These are phyloP conservation scores for Alopecurus myosuroides DNA, from an alignment of 176 grass and related monocot genomes.

Conservation along the genomic window DNA sequence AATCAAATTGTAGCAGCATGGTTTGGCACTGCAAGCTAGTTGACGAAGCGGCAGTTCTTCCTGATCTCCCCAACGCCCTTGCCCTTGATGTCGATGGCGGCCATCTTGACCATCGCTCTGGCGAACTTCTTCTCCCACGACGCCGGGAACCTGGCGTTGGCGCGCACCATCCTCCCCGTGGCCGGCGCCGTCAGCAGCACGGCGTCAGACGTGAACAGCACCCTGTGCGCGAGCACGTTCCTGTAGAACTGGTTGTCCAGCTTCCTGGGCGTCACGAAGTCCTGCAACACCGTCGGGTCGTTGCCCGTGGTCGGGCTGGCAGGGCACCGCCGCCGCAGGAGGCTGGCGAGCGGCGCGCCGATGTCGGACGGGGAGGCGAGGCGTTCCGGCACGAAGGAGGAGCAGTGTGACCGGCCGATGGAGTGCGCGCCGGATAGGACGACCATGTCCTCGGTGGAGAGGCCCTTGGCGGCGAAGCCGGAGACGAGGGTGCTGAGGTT, in stretches of 20 bases:
- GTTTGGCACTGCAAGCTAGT: not conserved
- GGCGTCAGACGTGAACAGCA: too few relatives aligned
- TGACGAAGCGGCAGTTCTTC: constrained; percentile 28
- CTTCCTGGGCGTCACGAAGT: not conserved
- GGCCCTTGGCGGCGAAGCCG: constrained; percentile 19
- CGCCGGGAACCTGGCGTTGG: too few relatives aligned
- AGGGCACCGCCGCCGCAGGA: constrained; percentile 4
- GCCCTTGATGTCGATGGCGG: not conserved
- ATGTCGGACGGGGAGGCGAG: too few relatives aligned
- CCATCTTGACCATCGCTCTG: too few relatives aligned
- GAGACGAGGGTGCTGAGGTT: not conserved
- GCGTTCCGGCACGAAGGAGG: not conserved
- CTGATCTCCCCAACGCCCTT: constrained; percentile 18
- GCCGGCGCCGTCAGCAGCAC: too few relatives aligned
- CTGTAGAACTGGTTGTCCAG: constrained; percentile 37
- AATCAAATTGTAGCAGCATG: not conserved
- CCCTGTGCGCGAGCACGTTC: constrained; percentile 5
- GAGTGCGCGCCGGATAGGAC: constrained; percentile 34
- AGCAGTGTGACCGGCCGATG: constrained; percentile 31
- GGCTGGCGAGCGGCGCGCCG: too few relatives aligned
- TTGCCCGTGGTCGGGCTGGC: not conserved
- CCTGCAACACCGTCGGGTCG: constrained; percentile 32
- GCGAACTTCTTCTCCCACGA: constrained; percentile 31
- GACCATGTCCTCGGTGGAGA: constrained; percentile 17
- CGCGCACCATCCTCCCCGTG: too few relatives aligned